phyloP scores from a whole-genome alignment of 306 rosid species.

The Prunus dulcis region DNA sequence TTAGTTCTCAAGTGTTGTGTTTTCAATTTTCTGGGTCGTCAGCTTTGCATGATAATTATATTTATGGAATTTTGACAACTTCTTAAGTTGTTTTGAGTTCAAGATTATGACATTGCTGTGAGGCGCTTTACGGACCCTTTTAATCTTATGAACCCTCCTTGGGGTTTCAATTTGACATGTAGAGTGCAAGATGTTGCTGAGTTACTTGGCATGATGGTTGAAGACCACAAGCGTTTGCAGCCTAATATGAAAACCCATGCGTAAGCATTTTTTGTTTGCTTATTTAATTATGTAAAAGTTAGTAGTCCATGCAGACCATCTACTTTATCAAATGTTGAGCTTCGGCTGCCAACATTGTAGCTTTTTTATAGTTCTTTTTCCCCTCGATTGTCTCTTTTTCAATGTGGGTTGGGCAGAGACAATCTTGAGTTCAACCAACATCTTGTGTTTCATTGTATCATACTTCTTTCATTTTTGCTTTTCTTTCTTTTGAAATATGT shows the following conservation, averaged over 20 bases:
- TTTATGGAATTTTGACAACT: neutral
- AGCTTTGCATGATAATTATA: too few relatives aligned
- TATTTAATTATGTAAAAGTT: neutral
- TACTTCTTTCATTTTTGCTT: neutral
- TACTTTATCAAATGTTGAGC: neutral
- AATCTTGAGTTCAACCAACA: slow-evolving; percentile 2
- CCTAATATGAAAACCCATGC: slow-evolving; percentile 86
- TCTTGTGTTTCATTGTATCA: neutral
- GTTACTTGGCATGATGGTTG: slow-evolving; percentile 96
- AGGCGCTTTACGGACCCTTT: too few relatives aligned
- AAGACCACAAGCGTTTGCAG: slow-evolving; percentile 84
- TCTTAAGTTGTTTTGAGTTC: neutral
- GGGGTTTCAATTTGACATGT: slow-evolving; percentile 20
- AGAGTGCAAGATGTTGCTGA: slow-evolving; percentile 99
- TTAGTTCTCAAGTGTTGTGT: neutral
- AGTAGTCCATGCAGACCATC: neutral
- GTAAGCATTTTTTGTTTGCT: slow-evolving; percentile 43
- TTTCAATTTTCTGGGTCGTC: too few relatives aligned
- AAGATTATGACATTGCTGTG: neutral
- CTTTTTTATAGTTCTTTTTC: too few relatives aligned
- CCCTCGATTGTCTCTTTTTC: too few relatives aligned
- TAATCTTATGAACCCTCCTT: neutral
- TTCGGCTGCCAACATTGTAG: neutral
- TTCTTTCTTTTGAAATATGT: neutral
- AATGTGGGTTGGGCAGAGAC: neutral